Evolutionary conservation across 2,329 filamentous ascomycete genomes (phyloP).

Genomic region (Pestalotiopsis sp.): DNA sequence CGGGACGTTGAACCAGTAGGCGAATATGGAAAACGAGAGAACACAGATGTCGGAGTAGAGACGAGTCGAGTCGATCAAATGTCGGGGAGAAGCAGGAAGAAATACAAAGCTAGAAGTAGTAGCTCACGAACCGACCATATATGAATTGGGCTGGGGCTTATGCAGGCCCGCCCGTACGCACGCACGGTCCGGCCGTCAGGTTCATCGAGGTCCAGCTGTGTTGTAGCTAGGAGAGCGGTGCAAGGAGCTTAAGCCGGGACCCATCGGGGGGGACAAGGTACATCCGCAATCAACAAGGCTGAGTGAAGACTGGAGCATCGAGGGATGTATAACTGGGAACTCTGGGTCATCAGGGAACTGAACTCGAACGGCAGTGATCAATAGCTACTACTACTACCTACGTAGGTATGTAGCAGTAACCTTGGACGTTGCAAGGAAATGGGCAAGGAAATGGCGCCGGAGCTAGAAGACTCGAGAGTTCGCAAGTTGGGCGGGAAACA

Average conservation of each 20-base stretch:
- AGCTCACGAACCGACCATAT: background rate
- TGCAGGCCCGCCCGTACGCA: constrained; percentile 5
- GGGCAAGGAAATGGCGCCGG: constrained; percentile 3
- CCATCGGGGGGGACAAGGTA: background rate
- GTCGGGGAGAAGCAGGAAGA: constrained; percentile 3
- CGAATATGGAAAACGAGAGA: background rate
- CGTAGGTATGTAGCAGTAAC: background rate
- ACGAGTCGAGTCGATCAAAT: background rate
- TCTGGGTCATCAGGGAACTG: background rate
- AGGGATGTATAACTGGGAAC: background rate
- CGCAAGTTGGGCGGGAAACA: constrained; percentile 9
- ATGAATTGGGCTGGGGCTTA: constrained; percentile 9
- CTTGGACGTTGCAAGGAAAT: background rate
- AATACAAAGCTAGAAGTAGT: constrained; percentile 11
- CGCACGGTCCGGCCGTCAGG: background rate
- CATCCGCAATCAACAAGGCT: constrained; percentile 5
- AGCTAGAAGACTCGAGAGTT: constrained; percentile 5
- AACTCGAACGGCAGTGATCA: background rate
- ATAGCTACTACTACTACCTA: background rate
- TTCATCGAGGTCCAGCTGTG: constrained; percentile 1
- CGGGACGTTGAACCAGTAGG: background rate
- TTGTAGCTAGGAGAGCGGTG: background rate
- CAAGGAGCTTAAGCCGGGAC: background rate
- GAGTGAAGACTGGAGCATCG: background rate
- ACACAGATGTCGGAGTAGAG: background rate